Evolutionary conservation across 169 alveolate species (phyloP).

Genomic region (Plasmodium coatneyi): DNA sequence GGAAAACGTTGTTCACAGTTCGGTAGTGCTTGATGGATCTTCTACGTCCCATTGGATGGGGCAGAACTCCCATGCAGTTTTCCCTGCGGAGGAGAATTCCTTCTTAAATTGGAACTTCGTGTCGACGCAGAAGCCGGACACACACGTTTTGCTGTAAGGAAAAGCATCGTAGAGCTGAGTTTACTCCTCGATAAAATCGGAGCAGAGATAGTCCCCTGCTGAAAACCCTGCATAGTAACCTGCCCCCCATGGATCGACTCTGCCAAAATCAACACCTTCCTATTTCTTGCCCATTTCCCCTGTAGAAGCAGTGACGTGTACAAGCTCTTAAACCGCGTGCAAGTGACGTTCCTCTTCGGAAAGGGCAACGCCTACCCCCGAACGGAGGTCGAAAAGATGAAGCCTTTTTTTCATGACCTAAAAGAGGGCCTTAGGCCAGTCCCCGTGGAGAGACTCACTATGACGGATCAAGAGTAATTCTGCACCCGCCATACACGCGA

Average conservation of each 20-base stretch:
- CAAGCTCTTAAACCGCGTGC: conserved; percentile 45
- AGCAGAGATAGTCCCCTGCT: background rate
- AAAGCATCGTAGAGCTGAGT: background rate
- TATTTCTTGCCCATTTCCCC: background rate
- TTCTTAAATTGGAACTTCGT: conserved; percentile 46
- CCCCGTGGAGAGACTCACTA: conserved; percentile 14
- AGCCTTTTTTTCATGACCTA: conserved; percentile 9
- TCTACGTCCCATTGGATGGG: conserved; percentile 3
- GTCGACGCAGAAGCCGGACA: conserved; percentile 32
- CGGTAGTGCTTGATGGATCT: conserved; percentile 1
- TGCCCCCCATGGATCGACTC: background rate
- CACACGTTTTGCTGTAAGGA: conserved; percentile 34
- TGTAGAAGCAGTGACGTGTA: conserved; percentile 24
- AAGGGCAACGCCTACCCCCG: conserved; percentile 24
- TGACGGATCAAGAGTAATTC: conserved; percentile 59
- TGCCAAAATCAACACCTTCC: background rate
- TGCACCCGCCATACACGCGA: background rate
- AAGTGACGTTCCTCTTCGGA: conserved; percentile 61
- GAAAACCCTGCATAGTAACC: background rate
- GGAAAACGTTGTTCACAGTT: background rate
- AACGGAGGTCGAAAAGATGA: conserved; percentile 10
- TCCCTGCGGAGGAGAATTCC: background rate
- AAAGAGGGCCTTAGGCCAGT: conserved; percentile 17
- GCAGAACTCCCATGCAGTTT: background rate
- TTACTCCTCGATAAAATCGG: background rate